phyloP scores from a whole-genome alignment of 2,329 filamentous ascomycete species.

The Didymella exigua region DNA sequence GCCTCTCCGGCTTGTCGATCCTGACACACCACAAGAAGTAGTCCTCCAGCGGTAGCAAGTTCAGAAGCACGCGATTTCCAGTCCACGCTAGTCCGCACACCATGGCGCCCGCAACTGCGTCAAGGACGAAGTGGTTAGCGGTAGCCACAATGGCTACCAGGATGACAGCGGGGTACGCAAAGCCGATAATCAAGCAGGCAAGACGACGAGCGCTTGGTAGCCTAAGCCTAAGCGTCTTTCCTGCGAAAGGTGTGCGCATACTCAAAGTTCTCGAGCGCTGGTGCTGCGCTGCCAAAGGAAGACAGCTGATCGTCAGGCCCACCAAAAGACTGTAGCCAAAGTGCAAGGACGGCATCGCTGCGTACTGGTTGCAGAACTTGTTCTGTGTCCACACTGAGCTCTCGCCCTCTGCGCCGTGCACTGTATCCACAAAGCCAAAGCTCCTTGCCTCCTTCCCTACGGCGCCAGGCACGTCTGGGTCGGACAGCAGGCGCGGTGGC shows the following conservation, averaged over 20 bases:
- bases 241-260: constrained; percentile 37
- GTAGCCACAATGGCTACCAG: constrained; percentile 72
- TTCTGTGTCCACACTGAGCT: constrained; percentile 75
- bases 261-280: constrained; percentile 48
- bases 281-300: constrained; percentile 65
- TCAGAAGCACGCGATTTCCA: constrained; percentile 61
- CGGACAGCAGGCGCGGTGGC: constrained; percentile 63
- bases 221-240: constrained; percentile 41
- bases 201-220: constrained; percentile 59
- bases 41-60: constrained; percentile 69
- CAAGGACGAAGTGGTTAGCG: constrained; percentile 74
- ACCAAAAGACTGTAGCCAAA: constrained; percentile 78
- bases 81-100: constrained; percentile 70
- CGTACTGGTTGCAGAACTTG: constrained; percentile 77
- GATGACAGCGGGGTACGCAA: constrained; percentile 69
- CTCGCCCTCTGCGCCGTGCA: constrained; percentile 62
- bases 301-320: constrained; percentile 69
- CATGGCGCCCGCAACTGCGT: constrained; percentile 70
- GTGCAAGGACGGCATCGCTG: constrained; percentile 77
- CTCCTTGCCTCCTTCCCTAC: constrained; percentile 64
- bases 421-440: constrained; percentile 65
- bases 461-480: constrained; percentile 58
- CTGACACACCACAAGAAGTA: constrained; percentile 68
- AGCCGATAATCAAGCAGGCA: constrained; percentile 58
- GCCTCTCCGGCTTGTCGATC: constrained; percentile 65